These are phyloP conservation scores for Breviolum minutum DNA, from an alignment of 73 alveolate species.

Conservation along the genomic window DNA sequence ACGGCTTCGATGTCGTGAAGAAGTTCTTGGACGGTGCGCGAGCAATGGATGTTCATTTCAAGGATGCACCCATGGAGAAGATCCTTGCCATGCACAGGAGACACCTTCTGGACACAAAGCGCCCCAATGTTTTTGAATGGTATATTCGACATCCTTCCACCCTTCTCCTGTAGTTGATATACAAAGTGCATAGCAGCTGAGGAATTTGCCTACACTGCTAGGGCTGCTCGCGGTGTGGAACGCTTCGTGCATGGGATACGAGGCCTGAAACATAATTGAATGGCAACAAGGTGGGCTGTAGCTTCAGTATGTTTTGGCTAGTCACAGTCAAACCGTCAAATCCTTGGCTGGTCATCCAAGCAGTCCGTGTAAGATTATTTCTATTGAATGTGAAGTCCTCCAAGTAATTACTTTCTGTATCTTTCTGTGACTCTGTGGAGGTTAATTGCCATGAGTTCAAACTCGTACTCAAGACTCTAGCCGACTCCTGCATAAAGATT, in stretches of 20 bases:
- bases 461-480: too few relatives aligned
- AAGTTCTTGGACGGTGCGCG: slow-evolving; percentile 97
- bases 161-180: background rate
- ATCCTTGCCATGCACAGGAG: slow-evolving; percentile 38
- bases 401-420: too few relatives aligned
- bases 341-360: too few relatives aligned
- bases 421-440: too few relatives aligned
- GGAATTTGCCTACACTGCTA: slow-evolving; percentile 68
- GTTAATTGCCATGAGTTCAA: too few relatives aligned
- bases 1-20: slow-evolving; percentile 82
- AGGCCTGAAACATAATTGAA: too few relatives aligned
- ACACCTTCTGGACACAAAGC: background rate
- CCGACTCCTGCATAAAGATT: too few relatives aligned
- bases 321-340: background rate
- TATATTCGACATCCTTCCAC: too few relatives aligned
- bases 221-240: slow-evolving; percentile 91
- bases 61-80: slow-evolving; percentile 95
- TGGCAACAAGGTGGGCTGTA: too few relatives aligned
- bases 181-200: background rate
- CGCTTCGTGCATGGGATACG: slow-evolving; percentile 83
- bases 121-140: background rate
- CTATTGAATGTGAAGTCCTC: too few relatives aligned
- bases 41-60: slow-evolving; percentile 97
- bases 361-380: too few relatives aligned
- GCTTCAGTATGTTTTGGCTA: too few relatives aligned